Base-by-base conservation (phyloP, 257 asterid genomes). In the Penstemon eatonii region DNA sequence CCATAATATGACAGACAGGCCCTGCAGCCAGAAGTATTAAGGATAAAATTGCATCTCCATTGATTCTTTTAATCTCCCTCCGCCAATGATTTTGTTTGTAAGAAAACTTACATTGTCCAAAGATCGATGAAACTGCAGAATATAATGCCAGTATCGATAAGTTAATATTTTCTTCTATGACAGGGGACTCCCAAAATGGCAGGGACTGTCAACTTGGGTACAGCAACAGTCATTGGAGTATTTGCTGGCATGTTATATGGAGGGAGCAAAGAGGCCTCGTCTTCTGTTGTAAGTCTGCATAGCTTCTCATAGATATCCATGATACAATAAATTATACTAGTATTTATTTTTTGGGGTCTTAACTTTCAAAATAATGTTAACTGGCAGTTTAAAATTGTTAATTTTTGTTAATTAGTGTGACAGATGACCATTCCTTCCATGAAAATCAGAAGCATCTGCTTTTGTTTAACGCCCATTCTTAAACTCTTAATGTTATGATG, bases 201-300 rank as follows among this genome's bases (percentile, higher is more conserved):
- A 37, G 96, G 97, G 59, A 89, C 89, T 25, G 95, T 81, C 67
- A 87, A 87, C 70, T 87, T 96, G 97, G 99, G 97, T 51, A 77
- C 99, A 47, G 96, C 96, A 40, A 88, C 97, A 46, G 89, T 90
- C 5, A 66, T 89, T 73, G 99, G 96, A 62, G 72, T 93, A 49
- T 90, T 93, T 82, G 91, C 97, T 60, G 99, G 99, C 69, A 75
- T 93, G 95, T 68, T 93, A 45, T 90, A 90, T 76, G 97, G 99
- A 50, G 97, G 97, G 65, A 93, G 99, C 87, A 90, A 87, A 85
- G 99, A 89, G 89, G 99, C 96, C 43, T 81, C 96, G 76, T 96
- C 96, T 68, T 93, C 99, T 70, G 92, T 89, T 79, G 98, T 92
- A 78, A 88, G 98, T 80, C 58, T 66, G 65, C 69, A 65, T 50